phyloP scores from a whole-genome alignment of 345 rosid species.

The Tarenaya hassleriana region DNA sequence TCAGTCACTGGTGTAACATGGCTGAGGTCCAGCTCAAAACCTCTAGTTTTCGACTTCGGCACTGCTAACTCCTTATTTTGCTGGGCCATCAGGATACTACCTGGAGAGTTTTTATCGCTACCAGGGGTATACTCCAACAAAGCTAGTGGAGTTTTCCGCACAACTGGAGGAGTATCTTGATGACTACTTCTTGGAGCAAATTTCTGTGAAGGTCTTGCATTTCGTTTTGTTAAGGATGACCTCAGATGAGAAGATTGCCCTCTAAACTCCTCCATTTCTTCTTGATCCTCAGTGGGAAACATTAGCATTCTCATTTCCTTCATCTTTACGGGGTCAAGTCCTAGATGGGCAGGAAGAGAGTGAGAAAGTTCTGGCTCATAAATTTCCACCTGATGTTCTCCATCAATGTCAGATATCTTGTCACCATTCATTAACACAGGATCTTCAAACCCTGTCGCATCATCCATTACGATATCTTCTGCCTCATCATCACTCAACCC shows the following conservation, averaged over 20 bases:
- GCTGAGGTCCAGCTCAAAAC: conserved; percentile 69
- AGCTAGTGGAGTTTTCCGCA: conserved; percentile 64
- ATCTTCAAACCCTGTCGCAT: conserved; percentile 37
- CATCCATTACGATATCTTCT: conserved; percentile 75
- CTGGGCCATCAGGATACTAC: conserved; percentile 68
- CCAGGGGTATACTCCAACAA: conserved; percentile 71
- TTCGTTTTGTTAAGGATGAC: conserved; percentile 40
- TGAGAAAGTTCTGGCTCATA: conserved; percentile 68
- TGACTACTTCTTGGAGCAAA: conserved; percentile 40
- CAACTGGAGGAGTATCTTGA: conserved; percentile 42
- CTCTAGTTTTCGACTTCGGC: conserved; percentile 45
- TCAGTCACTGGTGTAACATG: conserved; percentile 59
- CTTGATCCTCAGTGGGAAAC: conserved; percentile 67
- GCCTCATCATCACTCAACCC: conserved; percentile 93
- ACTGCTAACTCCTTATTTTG: conserved; percentile 54
- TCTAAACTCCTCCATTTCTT: conserved; percentile 38
- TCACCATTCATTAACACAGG: conserved; percentile 35
- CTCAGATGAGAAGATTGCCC: conserved; percentile 37
- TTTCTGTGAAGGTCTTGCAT: conserved; percentile 38
- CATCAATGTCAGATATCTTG: conserved; percentile 37
- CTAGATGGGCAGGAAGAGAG: conserved; percentile 92
- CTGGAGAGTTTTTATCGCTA: conserved; percentile 43
- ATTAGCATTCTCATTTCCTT: conserved; percentile 88
- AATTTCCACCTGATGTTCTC: conserved; percentile 38
- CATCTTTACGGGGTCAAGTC: conserved; percentile 86